Base-by-base conservation (phyloP, 495 filamentous ascomycete genomes). In the Xylaria curta region DNA sequence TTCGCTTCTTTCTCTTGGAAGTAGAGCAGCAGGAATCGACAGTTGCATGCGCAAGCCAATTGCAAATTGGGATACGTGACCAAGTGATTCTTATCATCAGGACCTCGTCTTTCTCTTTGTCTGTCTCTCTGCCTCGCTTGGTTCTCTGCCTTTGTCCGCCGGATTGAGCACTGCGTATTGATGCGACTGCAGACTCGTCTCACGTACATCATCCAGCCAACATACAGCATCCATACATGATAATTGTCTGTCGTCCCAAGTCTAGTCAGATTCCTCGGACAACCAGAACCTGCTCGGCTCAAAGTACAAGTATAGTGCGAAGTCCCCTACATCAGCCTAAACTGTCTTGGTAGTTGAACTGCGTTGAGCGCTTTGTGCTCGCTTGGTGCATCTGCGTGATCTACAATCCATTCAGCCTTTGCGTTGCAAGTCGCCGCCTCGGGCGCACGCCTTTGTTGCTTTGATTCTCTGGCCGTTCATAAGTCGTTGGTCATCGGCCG, bases 281-380 rank as follows among this genome's bases (percentile, higher is more conserved):
- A 38, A 60, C 31, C 58, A 60, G 38, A 31, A 1, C 47, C 21
- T 70, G 47, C 58, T 9, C 26, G 13, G 59, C 59, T 56, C 44
- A 70, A 53, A 40, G 49, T 56, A 54, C 65, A 67, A 56, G 47
- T 70, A 54, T 51, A 44, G 36, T 66, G 62, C 69, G 31, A 58
- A 36, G 26, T 38, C n/a, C 31, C 63, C 26, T 66, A 13, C 61
- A 44, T 59, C 61, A 42, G 26, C 31, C 47, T 71, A 28, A 56
- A 60, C 51, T 66, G 51, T 66, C 60, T 71, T 66, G 69, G 69
- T 71, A 71, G 69, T 66, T 71, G 40, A 66, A 59, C 69, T 66
- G 51, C 62, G 36, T 65, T 58, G 62, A 71, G 46, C 69, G 59
- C 62, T 66, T 51, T 60, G 69, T 66, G 42, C 28, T 66, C 68